Evolutionary conservation across 148 eudicot genomes (phyloP), one percentile per base, ranked within the genome.

Genomic region (Nepenthes mirabilis): DNA sequence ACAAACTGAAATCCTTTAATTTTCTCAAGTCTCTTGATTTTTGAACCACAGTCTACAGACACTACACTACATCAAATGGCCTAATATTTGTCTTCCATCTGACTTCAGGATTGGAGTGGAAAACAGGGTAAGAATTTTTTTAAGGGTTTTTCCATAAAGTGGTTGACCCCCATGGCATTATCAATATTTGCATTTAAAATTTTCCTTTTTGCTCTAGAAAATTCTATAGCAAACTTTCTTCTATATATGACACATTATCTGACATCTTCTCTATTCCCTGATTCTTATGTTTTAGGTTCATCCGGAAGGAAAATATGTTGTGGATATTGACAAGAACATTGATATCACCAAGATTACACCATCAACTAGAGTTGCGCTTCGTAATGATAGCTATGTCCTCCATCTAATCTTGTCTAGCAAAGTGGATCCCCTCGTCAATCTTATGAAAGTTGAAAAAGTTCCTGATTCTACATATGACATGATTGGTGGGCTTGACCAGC

Each of bases 401-500:
- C 89, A 83, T 67, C 77, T 83, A 58, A 48, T 83, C 47, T 70
- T 85, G 60, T 87, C 91, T 0, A 82, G 87, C 68, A 85, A 85
- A 73, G 84, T 85, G 34, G 91, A 85, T 71, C 91, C 91, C 37
- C 67, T 82, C 54, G 91, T 85, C 53, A 85, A 83, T 72, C 82
- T 86, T 3, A 86, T 86, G 94, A 86, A 83, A 73, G 93, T 86
- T 64, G 93, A 86, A 61, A 83, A 86, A 61, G 88, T 83, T 76
- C 93, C 93, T 37, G 94, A 86, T 67, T 83, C 88, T 65, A 86
- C 94, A 11, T 86, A 86, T 66, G 88, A 86, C 75, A 83, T 81
- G 86, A 79, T 84, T 63, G 86, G 90, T 74, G 90, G 90, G 34
- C 75, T 81, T 59, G 86, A 84, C 71, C 86, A 86, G 70, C 94